Evolutionary conservation across 805 yeast genomes (phyloP).

Genomic region (Candida pini): DNA sequence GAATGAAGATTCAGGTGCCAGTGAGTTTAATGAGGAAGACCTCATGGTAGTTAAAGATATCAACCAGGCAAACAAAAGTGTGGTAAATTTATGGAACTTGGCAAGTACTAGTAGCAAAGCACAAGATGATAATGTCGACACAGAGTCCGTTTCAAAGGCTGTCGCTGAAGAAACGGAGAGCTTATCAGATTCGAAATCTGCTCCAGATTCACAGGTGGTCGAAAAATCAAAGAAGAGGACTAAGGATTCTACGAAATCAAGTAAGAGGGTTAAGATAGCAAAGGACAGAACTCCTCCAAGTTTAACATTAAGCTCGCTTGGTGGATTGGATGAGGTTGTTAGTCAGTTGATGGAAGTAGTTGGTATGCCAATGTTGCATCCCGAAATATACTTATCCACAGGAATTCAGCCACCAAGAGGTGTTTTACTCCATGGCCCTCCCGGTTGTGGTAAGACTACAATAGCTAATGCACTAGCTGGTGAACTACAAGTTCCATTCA

Average conservation of each 20-base stretch:
- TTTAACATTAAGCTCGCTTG: constrained; percentile 64
- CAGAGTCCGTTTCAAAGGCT: constrained; percentile 23
- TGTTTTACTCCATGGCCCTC: constrained; percentile 91
- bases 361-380: constrained; percentile 88
- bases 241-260: constrained; percentile 26
- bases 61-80: constrained; percentile 71
- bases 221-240: constrained; percentile 43
- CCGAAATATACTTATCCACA: constrained; percentile 79
- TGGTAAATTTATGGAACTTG: constrained; percentile 65
- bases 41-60: constrained; percentile 61
- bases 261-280: constrained; percentile 30
- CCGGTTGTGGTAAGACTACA: constrained; percentile 98
- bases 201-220: constrained; percentile 3
- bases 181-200: neutral
- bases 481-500: constrained; percentile 87
- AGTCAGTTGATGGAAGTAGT: constrained; percentile 84
- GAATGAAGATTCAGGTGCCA: constrained; percentile 14
- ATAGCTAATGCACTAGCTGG: constrained; percentile 96
- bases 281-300: constrained; percentile 68
- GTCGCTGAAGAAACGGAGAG: neutral
- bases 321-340: constrained; percentile 85
- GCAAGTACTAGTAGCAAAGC: constrained; percentile 9
- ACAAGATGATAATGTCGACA: constrained; percentile 15
- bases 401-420: constrained; percentile 97
- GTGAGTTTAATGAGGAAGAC: constrained; percentile 35